Base-by-base conservation (phyloP, 805 yeast genomes). In the Maudiozyma bulderi region DNA sequence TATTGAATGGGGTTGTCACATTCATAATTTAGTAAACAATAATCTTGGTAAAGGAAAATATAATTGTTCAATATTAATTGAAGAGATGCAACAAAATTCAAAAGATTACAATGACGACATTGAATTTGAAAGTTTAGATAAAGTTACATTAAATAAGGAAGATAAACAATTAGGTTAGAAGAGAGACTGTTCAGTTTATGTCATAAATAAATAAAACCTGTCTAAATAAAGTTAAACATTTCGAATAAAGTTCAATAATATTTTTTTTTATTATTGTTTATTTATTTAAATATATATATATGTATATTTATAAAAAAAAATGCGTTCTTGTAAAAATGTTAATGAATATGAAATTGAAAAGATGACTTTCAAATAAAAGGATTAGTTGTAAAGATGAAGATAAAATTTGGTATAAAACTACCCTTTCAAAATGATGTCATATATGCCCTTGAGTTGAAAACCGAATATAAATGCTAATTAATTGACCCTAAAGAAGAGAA, bases 1-100 rank as follows among this genome's bases (percentile, higher is more conserved):
- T 3, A 96, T 93, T 58, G 95, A 96, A 1, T 93, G 99, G 99
- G 71, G 93, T 48, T 93, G 99, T 69, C 86, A 81, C 53, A 97
- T 98, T 1, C 99, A 93, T 68, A 93, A 93, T 62, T 86, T 77
- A 33, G 98, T 93, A n/a, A 93, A 93, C 65, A 71, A 64, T 15
- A 89, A 88, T 64, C 64, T 91, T 14, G 95, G 95, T 1, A 93
- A 93, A 67, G 86, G 84, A 6, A 72, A 70, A 48, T 93, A 90
- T 61, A 88, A 93, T 64, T 93, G 99, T 61, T 73, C 86, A 1
- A 77, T 75, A 13, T 82, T 91, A 47, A 70, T 86, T 47, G 30
- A 34, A 10, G 45, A 51, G 5, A 40, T 31, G 1, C 40, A 44
- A 35, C 70, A 84, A 47, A 95, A 85, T 55, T 89, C 85, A 64